A percentile compares a stretch with the other conserved stretches of the same genome.
Evolutionary conservation across 768 basidiomycete genomes (phyloP).

Genomic region (Tylopilus rubrobrunneus): DNA sequence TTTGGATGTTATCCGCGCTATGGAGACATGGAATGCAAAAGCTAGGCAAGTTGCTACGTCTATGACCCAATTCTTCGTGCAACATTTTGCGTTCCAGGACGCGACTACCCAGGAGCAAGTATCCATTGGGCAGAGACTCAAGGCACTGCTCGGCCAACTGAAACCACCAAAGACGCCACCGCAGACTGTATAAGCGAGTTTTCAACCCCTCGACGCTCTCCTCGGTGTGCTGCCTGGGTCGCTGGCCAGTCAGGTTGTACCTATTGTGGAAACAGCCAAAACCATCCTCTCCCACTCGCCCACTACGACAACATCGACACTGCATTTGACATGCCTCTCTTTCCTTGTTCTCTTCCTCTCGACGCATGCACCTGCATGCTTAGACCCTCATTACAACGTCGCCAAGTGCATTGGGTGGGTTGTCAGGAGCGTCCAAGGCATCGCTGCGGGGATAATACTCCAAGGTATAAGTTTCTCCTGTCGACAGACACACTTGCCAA

Average conservation of each 20-base stretch:
- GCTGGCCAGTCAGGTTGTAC: conserved; percentile 61
- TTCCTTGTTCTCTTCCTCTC: conserved; percentile 86
- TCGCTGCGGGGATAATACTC: no score
- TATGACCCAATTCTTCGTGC: not conserved
- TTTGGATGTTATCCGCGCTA: no score
- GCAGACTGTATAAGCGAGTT: conserved; percentile 69
- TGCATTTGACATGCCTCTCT: conserved; percentile 62
- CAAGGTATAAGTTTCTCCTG: no score
- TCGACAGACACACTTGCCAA: no score
- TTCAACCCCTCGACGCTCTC: conserved; percentile 36
- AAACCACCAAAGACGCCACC: conserved; percentile 76
- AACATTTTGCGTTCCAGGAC: not conserved
- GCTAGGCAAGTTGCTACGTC: not conserved
- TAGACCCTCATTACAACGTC: conserved; percentile 42
- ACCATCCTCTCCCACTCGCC: conserved; percentile 62
- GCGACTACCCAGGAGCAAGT: not conserved
- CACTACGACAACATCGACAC: conserved; percentile 46
- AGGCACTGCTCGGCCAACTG: conserved; percentile 81
- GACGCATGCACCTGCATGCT: conserved; percentile 59
- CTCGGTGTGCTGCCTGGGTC: conserved; percentile 81
- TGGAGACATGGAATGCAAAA: not conserved
- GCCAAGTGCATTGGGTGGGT: no score
- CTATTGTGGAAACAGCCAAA: conserved; percentile 63
- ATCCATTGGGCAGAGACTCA: conserved; percentile 27
- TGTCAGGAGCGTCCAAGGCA: no score